A percentile compares a stretch with the other conserved stretches of the same genome.
These are phyloP conservation scores for Globisporangium middletonii DNA, from an alignment of 352 stramenopile genomes.

Conservation along the genomic window DNA sequence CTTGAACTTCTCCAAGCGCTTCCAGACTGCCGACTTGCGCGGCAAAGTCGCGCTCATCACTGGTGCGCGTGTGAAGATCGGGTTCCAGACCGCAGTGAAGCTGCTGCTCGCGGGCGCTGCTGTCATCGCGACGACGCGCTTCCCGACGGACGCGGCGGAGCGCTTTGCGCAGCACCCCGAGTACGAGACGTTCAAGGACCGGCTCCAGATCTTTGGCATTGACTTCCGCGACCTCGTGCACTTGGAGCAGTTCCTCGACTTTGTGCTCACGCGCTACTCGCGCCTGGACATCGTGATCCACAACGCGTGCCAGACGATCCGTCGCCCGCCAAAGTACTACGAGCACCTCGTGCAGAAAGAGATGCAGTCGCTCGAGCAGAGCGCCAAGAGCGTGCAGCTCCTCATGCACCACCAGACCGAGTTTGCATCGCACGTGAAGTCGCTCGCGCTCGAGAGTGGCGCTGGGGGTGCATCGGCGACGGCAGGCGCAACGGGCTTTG, in stretches of 20 bases:
- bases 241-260: slow-evolving; percentile 93
- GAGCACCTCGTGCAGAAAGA: slow-evolving; percentile 86
- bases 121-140: slow-evolving; percentile 94
- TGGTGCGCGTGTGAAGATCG: slow-evolving; percentile 96
- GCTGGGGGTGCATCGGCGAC: slow-evolving; percentile 11
- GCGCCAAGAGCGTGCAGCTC: slow-evolving; percentile 44
- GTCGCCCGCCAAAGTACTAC: slow-evolving; percentile 93
- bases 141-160: slow-evolving; percentile 90
- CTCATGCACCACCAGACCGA: slow-evolving; percentile 77
- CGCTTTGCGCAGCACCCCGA: slow-evolving; percentile 90
- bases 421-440: slow-evolving; percentile 66
- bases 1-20: slow-evolving; percentile 94
- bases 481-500: slow-evolving; percentile 19
- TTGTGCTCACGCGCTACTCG: slow-evolving; percentile 68
- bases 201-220: slow-evolving; percentile 94
- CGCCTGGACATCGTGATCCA: slow-evolving; percentile 97
- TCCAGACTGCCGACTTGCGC: slow-evolving; percentile 86
- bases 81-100: slow-evolving; percentile 93
- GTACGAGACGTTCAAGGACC: slow-evolving; percentile 91
- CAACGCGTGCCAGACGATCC: slow-evolving; percentile 97
- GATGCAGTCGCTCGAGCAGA: slow-evolving; percentile 51
- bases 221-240: slow-evolving; percentile 95
- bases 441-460: slow-evolving; percentile 30
- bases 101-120: slow-evolving; percentile 88
- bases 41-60: slow-evolving; percentile 93